phyloP scores from a whole-genome alignment of 164 flowering plant genomes.

The Paratinospora sagittata region DNA sequence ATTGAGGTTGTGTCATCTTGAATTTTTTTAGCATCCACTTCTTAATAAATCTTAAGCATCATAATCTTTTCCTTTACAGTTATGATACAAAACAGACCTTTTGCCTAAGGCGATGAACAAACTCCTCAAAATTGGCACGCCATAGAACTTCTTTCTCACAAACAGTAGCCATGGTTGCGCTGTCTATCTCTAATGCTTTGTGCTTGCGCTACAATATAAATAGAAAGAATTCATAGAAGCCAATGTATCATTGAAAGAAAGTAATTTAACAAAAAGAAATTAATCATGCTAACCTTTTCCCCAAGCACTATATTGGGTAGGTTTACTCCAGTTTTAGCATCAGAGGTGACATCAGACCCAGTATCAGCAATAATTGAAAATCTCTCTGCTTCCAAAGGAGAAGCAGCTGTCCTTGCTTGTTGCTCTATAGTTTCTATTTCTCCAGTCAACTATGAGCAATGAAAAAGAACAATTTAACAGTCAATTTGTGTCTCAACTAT shows the following conservation, averaged over 20 bases:
- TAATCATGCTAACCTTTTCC: constrained; percentile 52
- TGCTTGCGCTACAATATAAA: constrained; percentile 52
- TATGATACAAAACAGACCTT: constrained; percentile 44
- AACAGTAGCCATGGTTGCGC: constrained; percentile 22
- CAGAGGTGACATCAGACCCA: constrained; percentile 21
- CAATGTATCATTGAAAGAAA: constrained; percentile 12
- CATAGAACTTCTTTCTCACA: constrained; percentile 55
- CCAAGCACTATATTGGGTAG: constrained; percentile 23
- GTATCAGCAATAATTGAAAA: constrained; percentile 37
- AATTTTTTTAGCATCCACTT: too few species aligned
- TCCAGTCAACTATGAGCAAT: too few species aligned
- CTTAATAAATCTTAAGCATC: too few species aligned
- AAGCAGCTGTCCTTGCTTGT: constrained; percentile 55
- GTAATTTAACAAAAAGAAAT: not conserved
- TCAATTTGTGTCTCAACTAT: too few species aligned
- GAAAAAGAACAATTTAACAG: too few species aligned
- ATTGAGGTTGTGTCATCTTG: too few species aligned
- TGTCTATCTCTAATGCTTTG: constrained; percentile 36
- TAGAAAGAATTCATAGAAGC: constrained; percentile 3
- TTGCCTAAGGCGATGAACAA: constrained; percentile 56
- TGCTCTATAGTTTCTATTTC: too few species aligned
- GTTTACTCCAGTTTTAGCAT: constrained; percentile 17
- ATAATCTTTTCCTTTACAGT: too few species aligned
- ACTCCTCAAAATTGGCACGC: constrained; percentile 88
- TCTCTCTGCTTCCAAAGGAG: constrained; percentile 57